These are phyloP conservation scores for Yamadazyma scolyti DNA, from an alignment of 805 yeast genomes.

Conservation along the genomic window DNA sequence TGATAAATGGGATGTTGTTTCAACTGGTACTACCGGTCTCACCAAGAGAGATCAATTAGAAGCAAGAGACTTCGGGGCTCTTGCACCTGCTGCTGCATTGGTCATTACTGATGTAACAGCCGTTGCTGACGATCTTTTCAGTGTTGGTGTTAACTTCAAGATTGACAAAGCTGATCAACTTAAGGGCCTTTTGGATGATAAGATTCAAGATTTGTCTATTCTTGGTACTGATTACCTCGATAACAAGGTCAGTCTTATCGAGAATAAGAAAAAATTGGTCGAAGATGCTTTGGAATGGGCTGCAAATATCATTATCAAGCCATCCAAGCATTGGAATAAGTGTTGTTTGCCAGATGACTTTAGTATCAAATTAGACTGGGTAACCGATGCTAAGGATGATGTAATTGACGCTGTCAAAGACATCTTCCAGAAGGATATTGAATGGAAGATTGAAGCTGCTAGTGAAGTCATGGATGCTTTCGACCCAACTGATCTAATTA, in stretches of 20 bases:
- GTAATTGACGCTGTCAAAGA: conserved; percentile 2
- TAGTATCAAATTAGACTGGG: conserved; percentile 14
- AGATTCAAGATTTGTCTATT: conserved; percentile 14
- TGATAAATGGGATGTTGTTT: conserved; percentile 4
- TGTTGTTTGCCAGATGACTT: conserved; percentile 24
- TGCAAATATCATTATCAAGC: conserved; percentile 17
- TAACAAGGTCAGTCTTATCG: conserved; percentile 9
- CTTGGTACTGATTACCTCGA: conserved; percentile 19
- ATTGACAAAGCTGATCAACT: conserved; percentile 17
- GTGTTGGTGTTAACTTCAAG: conserved; percentile 20
- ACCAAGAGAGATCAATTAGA: conserved; percentile 1
- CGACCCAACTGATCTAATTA: conserved; percentile 6
- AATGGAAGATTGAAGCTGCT: conserved; percentile 5
- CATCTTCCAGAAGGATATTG: conserved; percentile 5
- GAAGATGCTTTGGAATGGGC: conserved; percentile 19
- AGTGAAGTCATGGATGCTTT: conserved; percentile 3
- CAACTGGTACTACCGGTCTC: not conserved
- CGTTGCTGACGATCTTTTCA: conserved; percentile 16
- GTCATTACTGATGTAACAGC: conserved; percentile 19
- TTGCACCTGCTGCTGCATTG: conserved; percentile 20
- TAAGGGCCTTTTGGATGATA: conserved; percentile 10
- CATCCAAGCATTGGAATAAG: conserved; percentile 12
- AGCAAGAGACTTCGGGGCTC: conserved; percentile 4
- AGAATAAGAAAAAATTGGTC: conserved; percentile 8
- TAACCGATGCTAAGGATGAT: conserved; percentile 3